Evolutionary conservation across 495 filamentous ascomycete species (phyloP).

Genomic region (Penicillium salamii): DNA sequence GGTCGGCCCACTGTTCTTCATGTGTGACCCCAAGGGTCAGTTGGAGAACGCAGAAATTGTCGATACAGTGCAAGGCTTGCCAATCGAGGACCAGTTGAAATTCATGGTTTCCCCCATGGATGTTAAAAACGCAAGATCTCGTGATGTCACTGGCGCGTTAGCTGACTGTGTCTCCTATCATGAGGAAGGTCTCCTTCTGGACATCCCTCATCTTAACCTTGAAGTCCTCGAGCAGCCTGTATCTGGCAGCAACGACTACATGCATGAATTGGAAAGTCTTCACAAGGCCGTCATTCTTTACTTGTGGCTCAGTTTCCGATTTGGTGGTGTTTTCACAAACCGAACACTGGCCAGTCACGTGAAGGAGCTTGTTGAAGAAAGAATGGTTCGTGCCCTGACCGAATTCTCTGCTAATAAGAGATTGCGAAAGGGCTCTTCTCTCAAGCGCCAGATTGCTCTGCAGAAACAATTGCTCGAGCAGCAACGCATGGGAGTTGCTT

Average conservation of each 20-base stretch:
- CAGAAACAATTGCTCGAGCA: slow-evolving; percentile 37
- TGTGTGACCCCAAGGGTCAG: slow-evolving; percentile 60
- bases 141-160: slow-evolving; percentile 51
- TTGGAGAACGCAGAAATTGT: slow-evolving; percentile 67
- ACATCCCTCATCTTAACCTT: slow-evolving; percentile 61
- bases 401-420: slow-evolving; percentile 51
- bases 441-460: slow-evolving; percentile 40
- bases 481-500: slow-evolving; percentile 19
- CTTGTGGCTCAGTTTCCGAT: slow-evolving; percentile 75
- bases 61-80: slow-evolving; percentile 60
- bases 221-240: slow-evolving; percentile 61
- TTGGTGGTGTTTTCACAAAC: slow-evolving; percentile 74
- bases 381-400: slow-evolving; percentile 66
- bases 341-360: slow-evolving; percentile 75
- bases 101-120: slow-evolving; percentile 69
- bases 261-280: slow-evolving; percentile 66
- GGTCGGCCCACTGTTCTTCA: slow-evolving; percentile 63
- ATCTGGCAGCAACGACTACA: slow-evolving; percentile 45
- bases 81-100: slow-evolving; percentile 66
- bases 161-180: slow-evolving; percentile 66
- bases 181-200: slow-evolving; percentile 59
- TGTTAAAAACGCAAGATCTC: slow-evolving; percentile 14
- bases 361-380: slow-evolving; percentile 73
- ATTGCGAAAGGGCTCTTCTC: slow-evolving; percentile 41
- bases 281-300: slow-evolving; percentile 84